Percentiles rank a stretch among this genome's conserved stretches.
These are phyloP conservation scores for Phytopythium cucurbitacearum DNA, from an alignment of 352 stramenopile species.

Conservation along the genomic window DNA sequence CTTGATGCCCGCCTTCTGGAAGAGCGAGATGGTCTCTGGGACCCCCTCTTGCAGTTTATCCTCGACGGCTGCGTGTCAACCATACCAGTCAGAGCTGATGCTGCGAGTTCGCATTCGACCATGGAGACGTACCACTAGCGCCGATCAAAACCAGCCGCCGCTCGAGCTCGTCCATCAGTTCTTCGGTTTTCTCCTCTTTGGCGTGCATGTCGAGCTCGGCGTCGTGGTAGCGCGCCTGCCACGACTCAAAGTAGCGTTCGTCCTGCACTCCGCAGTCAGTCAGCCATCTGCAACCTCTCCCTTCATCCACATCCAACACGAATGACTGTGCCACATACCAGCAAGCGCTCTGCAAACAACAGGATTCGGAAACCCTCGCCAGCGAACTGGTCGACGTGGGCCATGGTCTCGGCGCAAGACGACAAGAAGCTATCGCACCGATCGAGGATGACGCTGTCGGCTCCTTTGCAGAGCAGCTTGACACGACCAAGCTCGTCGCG, in stretches of 20 bases:
- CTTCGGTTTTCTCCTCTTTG: slow-evolving; percentile 57
- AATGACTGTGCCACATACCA: slow-evolving; percentile 33
- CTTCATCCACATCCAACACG: no score
- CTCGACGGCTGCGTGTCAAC: slow-evolving; percentile 85
- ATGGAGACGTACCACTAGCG: slow-evolving; percentile 52
- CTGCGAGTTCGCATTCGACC: no score
- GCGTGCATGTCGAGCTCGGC: slow-evolving; percentile 67
- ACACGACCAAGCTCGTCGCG: slow-evolving; percentile 46
- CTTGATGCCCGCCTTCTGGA: slow-evolving; percentile 93
- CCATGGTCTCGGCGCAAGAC: slow-evolving; percentile 44
- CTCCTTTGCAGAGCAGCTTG: slow-evolving; percentile 77
- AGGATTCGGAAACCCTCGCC: slow-evolving; percentile 84
- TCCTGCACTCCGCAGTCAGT: slow-evolving; percentile 24
- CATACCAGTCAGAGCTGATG: no score
- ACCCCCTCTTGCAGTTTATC: slow-evolving; percentile 97
- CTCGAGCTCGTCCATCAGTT: slow-evolving; percentile 78
- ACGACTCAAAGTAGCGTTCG: slow-evolving; percentile 60
- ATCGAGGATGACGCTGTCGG: slow-evolving; percentile 73
- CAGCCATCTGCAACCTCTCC: background rate
- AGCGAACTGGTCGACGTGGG: slow-evolving; percentile 81
- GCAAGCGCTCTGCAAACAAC: slow-evolving; percentile 65
- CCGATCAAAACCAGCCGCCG: slow-evolving; percentile 79
- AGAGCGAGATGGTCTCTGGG: slow-evolving; percentile 89
- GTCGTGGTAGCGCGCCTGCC: slow-evolving; percentile 60
- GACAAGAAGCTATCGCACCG: slow-evolving; percentile 62